Base-by-base conservation (phyloP, 2,329 filamentous ascomycete species). In the Clarireedia monteithiana region DNA sequence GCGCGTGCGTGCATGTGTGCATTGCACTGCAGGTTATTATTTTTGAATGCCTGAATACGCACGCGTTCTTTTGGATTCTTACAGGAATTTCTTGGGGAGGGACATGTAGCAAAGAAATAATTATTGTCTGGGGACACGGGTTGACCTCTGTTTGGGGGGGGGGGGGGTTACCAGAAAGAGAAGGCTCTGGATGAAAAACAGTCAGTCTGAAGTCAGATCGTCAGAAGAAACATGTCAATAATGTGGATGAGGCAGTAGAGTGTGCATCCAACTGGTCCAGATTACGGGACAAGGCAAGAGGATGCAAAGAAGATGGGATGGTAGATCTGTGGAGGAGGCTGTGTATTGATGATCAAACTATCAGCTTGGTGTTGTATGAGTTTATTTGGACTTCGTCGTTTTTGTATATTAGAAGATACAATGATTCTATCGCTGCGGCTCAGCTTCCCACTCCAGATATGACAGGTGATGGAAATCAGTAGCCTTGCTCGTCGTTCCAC, bases 401-500 rank as follows among this genome's bases (percentile, higher is more conserved):
- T 17, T 10, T 46, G 9, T 34, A 34, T 12, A 34, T 34, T 34
- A 34, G 12, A 27, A 34, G 30, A 4, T 34, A 34, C 30, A 34
- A 34, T 34, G 30, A 14, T 34, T 42, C n/a, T 20, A 42, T 14
- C 15, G 39, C 39, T 42, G 5, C 14, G 10, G 27, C n/a, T 34
- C 30, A 34, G 34, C 9, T 2, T 14, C n/a, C 4, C 27, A 34
- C 10, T 24, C 10, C 34, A 34, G 9, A 24, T 14, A 53, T 38
- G 30, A 47, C 24, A 14, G 7, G 15, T 6, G 4, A 10, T 10
- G 20, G 10, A n/a, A 2, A 6, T 54, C n/a, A 54, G 34, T 54
- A 54, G 26, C 36, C 42, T 44, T 50, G 26, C 15, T 26, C 40
- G 26, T 50, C 26, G 9, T 55, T 50, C 52, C 52, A 55, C 52